phyloP scores from a whole-genome alignment of 441 rosid genomes.

The Corymbia citriodora region DNA sequence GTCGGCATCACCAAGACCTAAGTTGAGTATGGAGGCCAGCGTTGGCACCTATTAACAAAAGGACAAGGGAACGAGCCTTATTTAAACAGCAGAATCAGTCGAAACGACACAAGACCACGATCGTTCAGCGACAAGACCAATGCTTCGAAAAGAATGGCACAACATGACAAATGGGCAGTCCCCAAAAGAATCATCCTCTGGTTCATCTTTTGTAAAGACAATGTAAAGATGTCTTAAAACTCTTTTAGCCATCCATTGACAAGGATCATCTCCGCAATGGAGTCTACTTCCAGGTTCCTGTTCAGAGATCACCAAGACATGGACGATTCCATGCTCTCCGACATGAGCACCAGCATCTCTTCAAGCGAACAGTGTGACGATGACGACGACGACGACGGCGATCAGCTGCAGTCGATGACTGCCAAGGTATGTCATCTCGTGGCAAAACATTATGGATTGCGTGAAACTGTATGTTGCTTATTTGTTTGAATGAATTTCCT shows the following conservation, averaged over 20 bases:
- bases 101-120: background rate
- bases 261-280: background rate
- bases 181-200: background rate
- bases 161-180: background rate
- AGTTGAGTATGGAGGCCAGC: background rate
- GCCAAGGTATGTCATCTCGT: slow-evolving; percentile 29
- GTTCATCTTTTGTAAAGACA: background rate
- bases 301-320: slow-evolving; percentile 41
- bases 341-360: slow-evolving; percentile 26
- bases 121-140: background rate
- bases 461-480: background rate
- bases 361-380: slow-evolving; percentile 11
- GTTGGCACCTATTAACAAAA: background rate
- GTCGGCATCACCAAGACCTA: background rate
- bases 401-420: slow-evolving; percentile 47
- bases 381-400: slow-evolving; percentile 19
- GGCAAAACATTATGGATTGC: background rate
- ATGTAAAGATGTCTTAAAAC: background rate
- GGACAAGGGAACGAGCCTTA: background rate
- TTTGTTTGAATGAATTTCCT: background rate
- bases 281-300: slow-evolving; percentile 26
- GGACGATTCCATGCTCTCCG: slow-evolving; percentile 23
- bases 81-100: background rate
- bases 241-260: background rate
- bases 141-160: background rate